Evolutionary conservation across 352 stramenopile genomes (phyloP).

Genomic region (Elongisporangium prolatum): DNA sequence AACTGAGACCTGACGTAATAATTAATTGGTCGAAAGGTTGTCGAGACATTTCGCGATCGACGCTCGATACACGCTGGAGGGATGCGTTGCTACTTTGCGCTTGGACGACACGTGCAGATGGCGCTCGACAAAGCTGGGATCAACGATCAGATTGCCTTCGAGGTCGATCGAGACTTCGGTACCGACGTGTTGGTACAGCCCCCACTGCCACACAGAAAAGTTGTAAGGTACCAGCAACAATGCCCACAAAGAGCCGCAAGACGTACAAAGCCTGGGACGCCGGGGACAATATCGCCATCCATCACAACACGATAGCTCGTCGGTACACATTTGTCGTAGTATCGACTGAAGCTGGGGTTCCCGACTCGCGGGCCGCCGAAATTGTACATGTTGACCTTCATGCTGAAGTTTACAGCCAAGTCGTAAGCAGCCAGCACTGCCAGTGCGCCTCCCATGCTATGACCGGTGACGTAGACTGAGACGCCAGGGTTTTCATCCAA

Average conservation of each 20-base stretch:
- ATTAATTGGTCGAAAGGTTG: slow-evolving; percentile 26
- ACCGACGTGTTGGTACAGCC: slow-evolving; percentile 70
- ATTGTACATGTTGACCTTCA: slow-evolving; percentile 88
- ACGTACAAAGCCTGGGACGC: slow-evolving; percentile 70
- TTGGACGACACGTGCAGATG: slow-evolving; percentile 66
- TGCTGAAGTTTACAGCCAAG: slow-evolving; percentile 78
- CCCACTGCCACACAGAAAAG: slow-evolving; percentile 34
- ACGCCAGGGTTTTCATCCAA: slow-evolving; percentile 80
- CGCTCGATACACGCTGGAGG: slow-evolving; percentile 56
- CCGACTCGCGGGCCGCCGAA: slow-evolving; percentile 84
- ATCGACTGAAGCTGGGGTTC: slow-evolving; percentile 74
- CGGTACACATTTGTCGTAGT: slow-evolving; percentile 71
- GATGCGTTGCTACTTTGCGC: slow-evolving; percentile 58
- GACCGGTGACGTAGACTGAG: slow-evolving; percentile 89
- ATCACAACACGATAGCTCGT: slow-evolving; percentile 81
- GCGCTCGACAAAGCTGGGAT: slow-evolving; percentile 77
- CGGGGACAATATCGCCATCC: slow-evolving; percentile 77
- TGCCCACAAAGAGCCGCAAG: neutral
- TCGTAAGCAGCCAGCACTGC: slow-evolving; percentile 87
- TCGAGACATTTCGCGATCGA: slow-evolving; percentile 63
- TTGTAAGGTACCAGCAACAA: slow-evolving; percentile 1
- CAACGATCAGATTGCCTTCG: slow-evolving; percentile 75
- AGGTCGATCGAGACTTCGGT: slow-evolving; percentile 67
- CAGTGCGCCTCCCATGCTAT: slow-evolving; percentile 90
- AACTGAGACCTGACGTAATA: no score